Base-by-base conservation (phyloP, 345 rosid species). In the Passiflora organensis region DNA sequence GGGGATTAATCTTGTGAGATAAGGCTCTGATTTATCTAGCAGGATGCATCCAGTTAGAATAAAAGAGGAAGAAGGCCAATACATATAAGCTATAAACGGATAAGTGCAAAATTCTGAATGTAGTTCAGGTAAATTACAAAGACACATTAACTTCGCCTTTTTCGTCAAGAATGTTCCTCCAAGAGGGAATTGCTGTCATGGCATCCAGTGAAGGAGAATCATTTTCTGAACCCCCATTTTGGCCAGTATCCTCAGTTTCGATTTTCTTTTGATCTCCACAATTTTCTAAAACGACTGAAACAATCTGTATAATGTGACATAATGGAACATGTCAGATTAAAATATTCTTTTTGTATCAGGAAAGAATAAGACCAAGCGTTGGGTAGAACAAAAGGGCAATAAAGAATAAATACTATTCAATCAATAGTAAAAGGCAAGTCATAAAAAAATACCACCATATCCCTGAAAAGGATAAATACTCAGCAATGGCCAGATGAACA, bases 251-350 rank as follows among this genome's bases (percentile, higher is more conserved):
- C 32, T 58, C 68, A 21, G 38, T 74, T 21, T 64, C 19, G 16
- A 14, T 55, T 20, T 59, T 48, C 43, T 59, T 55, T 10, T 39
- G 38, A 48, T 60, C 72, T 70, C 79, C 79, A 64, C 76, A 82
- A 38, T 85, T 82, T 72, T 82, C 89, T 75, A 85, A 77, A 43
- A 82, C 83, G 53, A 76, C 86, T 43, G 89, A 72, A 62, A 82
- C 85, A 54, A 80, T 80, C 89, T 85, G 72, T 62, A 20, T 47
- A 28, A n/a, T 54, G 56, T 32, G 19, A 52, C 22, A 58, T 15
- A 41, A 60, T 25, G 14, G 13, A 49, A 24, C 9, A 13, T 10
- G 22, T 55, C 19, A 55, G 50, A 14, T 4, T 21, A 10, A 17
- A 50, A 25, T 16, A 60, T 0, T 41, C 9, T 22, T n/a, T 37